Evolutionary conservation across 371 early-diverging fungal species (phyloP).

Genomic region (Mycotypha africana): DNA sequence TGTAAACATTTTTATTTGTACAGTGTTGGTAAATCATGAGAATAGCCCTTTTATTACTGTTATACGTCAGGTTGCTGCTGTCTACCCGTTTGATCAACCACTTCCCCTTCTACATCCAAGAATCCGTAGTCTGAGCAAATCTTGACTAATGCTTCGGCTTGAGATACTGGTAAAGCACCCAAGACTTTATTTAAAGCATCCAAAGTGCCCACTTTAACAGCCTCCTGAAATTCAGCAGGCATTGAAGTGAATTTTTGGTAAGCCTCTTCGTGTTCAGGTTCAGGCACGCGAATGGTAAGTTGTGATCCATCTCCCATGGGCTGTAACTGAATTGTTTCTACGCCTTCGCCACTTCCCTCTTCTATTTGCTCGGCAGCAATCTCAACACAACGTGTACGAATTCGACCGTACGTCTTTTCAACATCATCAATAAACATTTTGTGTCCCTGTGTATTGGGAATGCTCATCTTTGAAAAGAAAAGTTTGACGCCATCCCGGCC

Average conservation of each 20-base stretch:
- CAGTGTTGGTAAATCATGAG: too few species aligned
- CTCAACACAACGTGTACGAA: conserved; percentile 70
- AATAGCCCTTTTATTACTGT: too few species aligned
- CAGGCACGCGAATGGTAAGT: conserved; percentile 37
- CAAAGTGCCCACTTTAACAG: conserved; percentile 69
- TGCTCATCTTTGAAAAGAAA: conserved; percentile 74
- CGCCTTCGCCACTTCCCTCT: conserved; percentile 48
- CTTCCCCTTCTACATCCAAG: conserved; percentile 56
- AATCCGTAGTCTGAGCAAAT: conserved; percentile 74
- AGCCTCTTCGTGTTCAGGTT: conserved; percentile 39
- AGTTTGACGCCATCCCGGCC: conserved; percentile 80
- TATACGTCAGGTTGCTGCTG: conserved; percentile 1
- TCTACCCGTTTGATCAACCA: conserved; percentile 38
- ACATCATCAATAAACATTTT: conserved; percentile 84
- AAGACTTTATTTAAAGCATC: conserved; percentile 81
- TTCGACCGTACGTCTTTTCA: conserved; percentile 73
- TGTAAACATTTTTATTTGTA: too few species aligned
- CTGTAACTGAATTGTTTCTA: conserved; percentile 74
- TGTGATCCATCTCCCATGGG: conserved; percentile 61
- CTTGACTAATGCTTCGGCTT: conserved; percentile 72
- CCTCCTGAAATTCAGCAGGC: conserved; percentile 70
- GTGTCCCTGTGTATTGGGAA: conserved; percentile 49
- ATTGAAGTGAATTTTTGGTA: conserved; percentile 65
- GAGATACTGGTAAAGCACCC: conserved; percentile 56
- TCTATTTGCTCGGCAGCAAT: conserved; percentile 61